Evolutionary conservation across 345 rosid genomes (phyloP).

Genomic region (Murraya koenigii): DNA sequence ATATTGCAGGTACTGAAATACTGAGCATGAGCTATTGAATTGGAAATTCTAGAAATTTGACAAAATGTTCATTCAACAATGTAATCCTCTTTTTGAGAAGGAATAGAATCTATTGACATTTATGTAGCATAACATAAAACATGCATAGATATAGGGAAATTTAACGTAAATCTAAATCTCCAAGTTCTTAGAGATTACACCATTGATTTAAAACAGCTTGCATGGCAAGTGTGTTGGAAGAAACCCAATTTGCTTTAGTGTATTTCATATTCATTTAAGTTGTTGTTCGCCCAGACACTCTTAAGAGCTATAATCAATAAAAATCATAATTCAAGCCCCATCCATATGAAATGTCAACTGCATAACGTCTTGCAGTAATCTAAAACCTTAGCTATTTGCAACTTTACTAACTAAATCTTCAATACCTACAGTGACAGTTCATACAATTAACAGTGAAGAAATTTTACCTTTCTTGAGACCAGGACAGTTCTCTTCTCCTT

Average conservation of each 20-base stretch:
- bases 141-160: too few relatives aligned
- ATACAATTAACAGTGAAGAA: neutral
- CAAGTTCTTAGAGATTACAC: neutral
- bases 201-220: neutral
- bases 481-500: conserved; percentile 69
- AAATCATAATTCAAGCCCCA: neutral
- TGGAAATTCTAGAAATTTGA: neutral
- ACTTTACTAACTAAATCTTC: neutral
- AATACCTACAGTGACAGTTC: neutral
- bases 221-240: neutral
- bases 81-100: neutral
- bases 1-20: neutral
- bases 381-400: neutral
- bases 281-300: neutral
- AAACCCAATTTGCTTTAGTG: neutral
- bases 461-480: conserved; percentile 76
- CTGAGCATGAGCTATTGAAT: neutral
- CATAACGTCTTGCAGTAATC: neutral
- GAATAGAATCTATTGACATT: neutral
- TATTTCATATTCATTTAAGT: neutral
- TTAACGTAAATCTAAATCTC: neutral
- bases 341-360: neutral
- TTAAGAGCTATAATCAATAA: neutral
- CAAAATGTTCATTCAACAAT: neutral
- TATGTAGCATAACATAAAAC: neutral